A percentile compares a stretch with the other conserved stretches of the same genome.
Conservation (phyloP, 176 grass and related monocot species). For the Paspalum vaginatum region DNA sequence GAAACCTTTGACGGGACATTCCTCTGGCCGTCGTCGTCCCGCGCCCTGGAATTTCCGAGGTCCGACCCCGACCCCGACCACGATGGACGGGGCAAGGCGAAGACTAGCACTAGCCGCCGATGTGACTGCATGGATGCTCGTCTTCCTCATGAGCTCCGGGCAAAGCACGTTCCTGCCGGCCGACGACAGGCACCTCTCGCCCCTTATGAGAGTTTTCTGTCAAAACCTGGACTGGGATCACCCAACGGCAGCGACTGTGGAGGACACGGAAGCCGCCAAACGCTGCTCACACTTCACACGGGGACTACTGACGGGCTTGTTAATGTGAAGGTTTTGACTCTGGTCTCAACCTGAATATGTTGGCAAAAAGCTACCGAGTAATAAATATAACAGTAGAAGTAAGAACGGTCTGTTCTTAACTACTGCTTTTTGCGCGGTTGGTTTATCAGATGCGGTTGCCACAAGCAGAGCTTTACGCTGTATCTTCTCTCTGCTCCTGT, state of each 20-base stretch:
- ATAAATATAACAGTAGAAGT: too few species aligned
- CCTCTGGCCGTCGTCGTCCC: not conserved
- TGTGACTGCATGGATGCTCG: not conserved
- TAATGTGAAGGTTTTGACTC: too few species aligned
- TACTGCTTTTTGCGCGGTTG: not conserved
- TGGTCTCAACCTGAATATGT: constrained; percentile 1
- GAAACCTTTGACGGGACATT: constrained; percentile 14
- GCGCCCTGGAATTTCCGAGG: not conserved
- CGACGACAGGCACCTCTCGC: not conserved
- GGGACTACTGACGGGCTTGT: not conserved
- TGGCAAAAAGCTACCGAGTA: not conserved
- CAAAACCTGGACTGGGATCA: not conserved
- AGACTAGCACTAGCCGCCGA: not conserved
- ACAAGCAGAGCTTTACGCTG: not conserved
- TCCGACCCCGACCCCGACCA: too few species aligned
- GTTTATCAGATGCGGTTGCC: not conserved
- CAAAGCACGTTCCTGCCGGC: not conserved
- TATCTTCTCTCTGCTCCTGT: not conserved
- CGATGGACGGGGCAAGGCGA: not conserved
- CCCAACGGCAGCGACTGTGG: not conserved
- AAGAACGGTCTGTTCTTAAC: too few species aligned
- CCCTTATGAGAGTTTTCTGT: not conserved
- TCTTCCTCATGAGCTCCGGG: not conserved
- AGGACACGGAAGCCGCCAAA: not conserved
- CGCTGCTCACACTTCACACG: not conserved